Percentiles rank a stretch among this genome's conserved stretches.
Conservation (phyloP, 495 filamentous ascomycete genomes). For the Aeminium ludgeri region DNA sequence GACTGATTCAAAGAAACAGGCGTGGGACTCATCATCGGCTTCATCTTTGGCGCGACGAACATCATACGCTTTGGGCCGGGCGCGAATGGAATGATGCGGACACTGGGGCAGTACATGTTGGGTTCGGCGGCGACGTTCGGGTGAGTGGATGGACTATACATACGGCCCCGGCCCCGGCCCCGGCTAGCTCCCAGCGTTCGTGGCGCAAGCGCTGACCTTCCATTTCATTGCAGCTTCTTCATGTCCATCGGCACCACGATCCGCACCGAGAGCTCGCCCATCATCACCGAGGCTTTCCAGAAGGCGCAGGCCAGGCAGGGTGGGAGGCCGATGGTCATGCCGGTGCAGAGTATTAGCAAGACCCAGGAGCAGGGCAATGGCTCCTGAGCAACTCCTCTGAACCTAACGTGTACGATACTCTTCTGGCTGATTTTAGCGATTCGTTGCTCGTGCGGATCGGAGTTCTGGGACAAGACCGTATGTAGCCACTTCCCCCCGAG, state of each 20-base stretch:
- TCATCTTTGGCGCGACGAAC: slow-evolving; percentile 88
- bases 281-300: slow-evolving; percentile 43
- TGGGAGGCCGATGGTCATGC: slow-evolving; percentile 41
- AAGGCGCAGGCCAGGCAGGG: slow-evolving; percentile 32
- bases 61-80: slow-evolving; percentile 90
- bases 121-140: slow-evolving; percentile 95
- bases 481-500: too few species aligned
- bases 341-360: slow-evolving; percentile 11
- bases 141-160: slow-evolving; percentile 33
- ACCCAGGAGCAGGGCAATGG: background rate
- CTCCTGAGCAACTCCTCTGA: background rate
- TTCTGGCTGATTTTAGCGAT: too few species aligned
- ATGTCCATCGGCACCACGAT: slow-evolving; percentile 98
- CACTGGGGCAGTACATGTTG: slow-evolving; percentile 89
- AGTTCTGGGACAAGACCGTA: too few species aligned
- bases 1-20: slow-evolving; percentile 36
- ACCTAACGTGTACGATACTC: too few species aligned
- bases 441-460: too few species aligned
- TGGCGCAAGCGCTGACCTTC: too few species aligned
- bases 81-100: slow-evolving; percentile 81
- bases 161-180: background rate
- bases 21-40: slow-evolving; percentile 89
- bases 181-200: too few species aligned
- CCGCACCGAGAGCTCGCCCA: slow-evolving; percentile 60
- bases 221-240: slow-evolving; percentile 54